phyloP scores from a whole-genome alignment of 495 filamentous ascomycete genomes.

The Umbilicaria muhlenbergii region DNA sequence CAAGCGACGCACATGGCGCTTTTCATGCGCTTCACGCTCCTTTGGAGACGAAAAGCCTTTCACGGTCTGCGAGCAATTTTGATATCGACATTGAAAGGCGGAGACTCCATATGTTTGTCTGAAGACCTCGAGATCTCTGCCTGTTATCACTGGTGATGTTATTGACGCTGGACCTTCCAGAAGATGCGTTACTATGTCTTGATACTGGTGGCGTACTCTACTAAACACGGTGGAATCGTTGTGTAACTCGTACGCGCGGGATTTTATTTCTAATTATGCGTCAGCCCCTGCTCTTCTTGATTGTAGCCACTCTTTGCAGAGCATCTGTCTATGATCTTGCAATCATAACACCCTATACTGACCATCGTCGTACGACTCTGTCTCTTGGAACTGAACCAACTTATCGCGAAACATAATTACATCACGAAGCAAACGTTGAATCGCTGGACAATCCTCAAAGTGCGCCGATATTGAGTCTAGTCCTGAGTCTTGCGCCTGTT shows the following conservation, averaged over 20 bases:
- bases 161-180: not conserved
- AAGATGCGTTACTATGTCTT: not conserved
- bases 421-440: too few relatives aligned
- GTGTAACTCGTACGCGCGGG: not conserved
- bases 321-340: not conserved
- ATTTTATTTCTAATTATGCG: not conserved
- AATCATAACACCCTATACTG: not conserved
- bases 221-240: conserved; percentile 1
- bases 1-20: conserved; percentile 2
- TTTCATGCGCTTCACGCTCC: conserved; percentile 5
- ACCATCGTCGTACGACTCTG: not conserved
- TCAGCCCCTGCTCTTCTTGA: not conserved
- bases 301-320: too few relatives aligned
- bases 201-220: not conserved
- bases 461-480: too few relatives aligned
- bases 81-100: conserved; percentile 2
- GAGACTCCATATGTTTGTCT: not conserved
- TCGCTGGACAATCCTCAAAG: too few relatives aligned
- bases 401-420: too few relatives aligned
- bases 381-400: too few relatives aligned
- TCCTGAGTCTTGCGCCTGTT: too few relatives aligned
- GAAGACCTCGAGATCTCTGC: not conserved
- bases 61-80: not conserved
- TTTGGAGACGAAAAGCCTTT: not conserved
- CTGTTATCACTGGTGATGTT: not conserved